Base-by-base conservation (phyloP, 1,284 basidiomycete genomes). In the Dichomitus squalens region DNA sequence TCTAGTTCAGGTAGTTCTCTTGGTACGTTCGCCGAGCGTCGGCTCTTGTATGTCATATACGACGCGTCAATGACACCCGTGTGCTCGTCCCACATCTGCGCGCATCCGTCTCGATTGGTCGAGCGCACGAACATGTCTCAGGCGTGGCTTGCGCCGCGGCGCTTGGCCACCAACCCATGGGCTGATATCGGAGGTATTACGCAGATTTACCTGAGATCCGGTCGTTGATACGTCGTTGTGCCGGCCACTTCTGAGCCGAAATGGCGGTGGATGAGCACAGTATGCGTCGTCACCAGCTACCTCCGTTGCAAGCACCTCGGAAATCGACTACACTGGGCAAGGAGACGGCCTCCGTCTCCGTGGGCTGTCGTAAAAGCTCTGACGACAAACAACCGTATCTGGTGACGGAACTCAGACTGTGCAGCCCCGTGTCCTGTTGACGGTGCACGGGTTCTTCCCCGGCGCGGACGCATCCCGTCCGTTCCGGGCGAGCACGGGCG, bases 111-210 rank as follows among this genome's bases (percentile, higher is more conserved):
- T 40, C 55, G 36, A 63, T 63, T 63, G 55, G 58, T 21, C 41
- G 27, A 40, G 23, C 31, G 58, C 41, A 55, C 58, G 53, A 56
- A 59, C 58, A 55, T 59, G 55, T 14, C 35, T 52, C 49, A 40
- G 43, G 49, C 27, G 39, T 49, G 20, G 49, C 52, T 21, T 34
- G 29, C 18, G 31, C 31, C 44, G 29, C 44, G 16, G n/a, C n/a
- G 29, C 29, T 27, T 27, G 18, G 44, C 44, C 27, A 33, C 44
- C 9, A 27, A 47, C 18, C 11, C 44, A 47, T 52, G 55, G 55
- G 11, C 46, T 63, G 61, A 60, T 63, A 58, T 60, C 61, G 61
- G 61, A 58, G 36, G 56, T 57, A 58, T 58, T 60, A 55, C 52
- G 54, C 52, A 54, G 47, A 53, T 47, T 55, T 52, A 31, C 39